Percentiles rank a stretch among this genome's conserved stretches.
phyloP scores from a whole-genome alignment of 352 stramenopile species.

The Phytophthora agathidicida region DNA sequence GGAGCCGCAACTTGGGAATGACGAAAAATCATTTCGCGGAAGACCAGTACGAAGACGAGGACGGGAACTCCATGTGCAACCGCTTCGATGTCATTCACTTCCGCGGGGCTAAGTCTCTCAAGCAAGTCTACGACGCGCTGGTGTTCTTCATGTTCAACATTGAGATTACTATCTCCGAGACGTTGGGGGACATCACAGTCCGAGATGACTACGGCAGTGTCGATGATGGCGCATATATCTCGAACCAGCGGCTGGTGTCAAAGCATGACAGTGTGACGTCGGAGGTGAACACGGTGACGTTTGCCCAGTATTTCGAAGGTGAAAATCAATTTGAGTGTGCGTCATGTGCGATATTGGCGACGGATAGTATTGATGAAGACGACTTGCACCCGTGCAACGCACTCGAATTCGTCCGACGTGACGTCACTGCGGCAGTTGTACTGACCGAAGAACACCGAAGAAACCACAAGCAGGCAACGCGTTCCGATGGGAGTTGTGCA shows the following conservation, averaged over 20 bases:
- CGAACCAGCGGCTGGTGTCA: constrained; percentile 53
- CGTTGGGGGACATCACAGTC: constrained; percentile 52
- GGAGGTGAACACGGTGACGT: constrained; percentile 28
- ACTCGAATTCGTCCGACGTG: constrained; percentile 36
- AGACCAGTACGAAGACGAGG: constrained; percentile 23
- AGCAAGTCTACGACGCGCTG: constrained; percentile 61
- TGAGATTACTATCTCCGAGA: constrained; percentile 64
- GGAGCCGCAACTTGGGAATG: constrained; percentile 34
- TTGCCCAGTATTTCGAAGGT: constrained; percentile 38
- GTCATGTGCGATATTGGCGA: constrained; percentile 38
- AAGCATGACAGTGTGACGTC: constrained; percentile 29
- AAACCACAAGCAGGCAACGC: constrained; percentile 9
- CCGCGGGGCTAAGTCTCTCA: constrained; percentile 42
- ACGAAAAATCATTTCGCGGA: constrained; percentile 26
- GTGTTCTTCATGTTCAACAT: constrained; percentile 55
- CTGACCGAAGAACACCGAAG: constrained; percentile 26
- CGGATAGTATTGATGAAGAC: constrained; percentile 53
- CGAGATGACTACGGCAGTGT: constrained; percentile 53
- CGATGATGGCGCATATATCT: constrained; percentile 35
- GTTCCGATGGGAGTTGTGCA: no score
- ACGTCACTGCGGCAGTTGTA: constrained; percentile 41
- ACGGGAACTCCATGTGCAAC: constrained; percentile 42
- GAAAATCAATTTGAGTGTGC: constrained; percentile 7
- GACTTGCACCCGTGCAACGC: constrained; percentile 51
- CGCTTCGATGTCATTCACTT: constrained; percentile 52